Evolutionary conservation across 1,284 basidiomycete genomes (phyloP).

Genomic region (Microbotryomycetes sp.): DNA sequence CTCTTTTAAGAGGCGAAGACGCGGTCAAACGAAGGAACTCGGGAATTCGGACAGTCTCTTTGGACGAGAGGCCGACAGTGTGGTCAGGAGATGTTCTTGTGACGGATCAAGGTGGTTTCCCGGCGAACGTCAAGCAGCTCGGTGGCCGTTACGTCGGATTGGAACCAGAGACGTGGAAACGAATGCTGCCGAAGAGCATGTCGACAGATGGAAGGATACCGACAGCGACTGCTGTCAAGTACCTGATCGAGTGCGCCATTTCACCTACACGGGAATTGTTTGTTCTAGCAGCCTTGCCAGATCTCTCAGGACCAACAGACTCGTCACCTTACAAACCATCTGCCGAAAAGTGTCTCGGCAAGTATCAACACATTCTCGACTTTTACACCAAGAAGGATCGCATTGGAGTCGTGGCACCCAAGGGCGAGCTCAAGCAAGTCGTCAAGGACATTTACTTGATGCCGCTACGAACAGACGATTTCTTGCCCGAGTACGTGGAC

Average conservation of each 20-base stretch:
- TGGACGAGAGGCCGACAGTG: constrained; percentile 9
- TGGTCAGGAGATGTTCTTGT: constrained; percentile 37
- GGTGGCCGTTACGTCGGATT: constrained; percentile 35
- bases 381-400: constrained; percentile 35
- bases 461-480: constrained; percentile 61
- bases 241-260: constrained; percentile 38
- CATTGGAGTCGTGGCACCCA: constrained; percentile 36
- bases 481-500: constrained; percentile 77
- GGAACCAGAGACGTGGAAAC: constrained; percentile 30
- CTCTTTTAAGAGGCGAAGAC: constrained; percentile 16
- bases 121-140: constrained; percentile 34
- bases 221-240: constrained; percentile 35
- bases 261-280: constrained; percentile 36
- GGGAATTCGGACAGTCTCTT: constrained; percentile 1
- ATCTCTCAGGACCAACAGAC: constrained; percentile 31
- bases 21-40: background rate
- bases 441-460: constrained; percentile 84
- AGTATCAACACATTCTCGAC: constrained; percentile 35
- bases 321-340: constrained; percentile 28
- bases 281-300: constrained; percentile 35
- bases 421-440: constrained; percentile 25
- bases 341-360: constrained; percentile 28
- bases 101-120: constrained; percentile 38
- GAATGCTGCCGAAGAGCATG: constrained; percentile 29
- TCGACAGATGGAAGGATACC: constrained; percentile 37